phyloP scores from a whole-genome alignment of 441 rosid genomes.

The Bruguiera hainesii region DNA sequence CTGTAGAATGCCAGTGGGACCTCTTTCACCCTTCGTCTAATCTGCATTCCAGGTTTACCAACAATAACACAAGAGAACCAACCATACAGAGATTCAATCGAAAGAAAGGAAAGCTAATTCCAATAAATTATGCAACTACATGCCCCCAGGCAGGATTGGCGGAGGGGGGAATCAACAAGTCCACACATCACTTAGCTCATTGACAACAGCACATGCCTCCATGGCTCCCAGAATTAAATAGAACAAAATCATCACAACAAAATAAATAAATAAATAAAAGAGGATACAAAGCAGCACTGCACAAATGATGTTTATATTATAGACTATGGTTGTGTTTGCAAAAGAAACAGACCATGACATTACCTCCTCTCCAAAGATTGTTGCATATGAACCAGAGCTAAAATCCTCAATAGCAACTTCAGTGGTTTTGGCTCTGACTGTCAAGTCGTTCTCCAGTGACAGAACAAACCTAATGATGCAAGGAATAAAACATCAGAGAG shows the following conservation, averaged over 20 bases:
- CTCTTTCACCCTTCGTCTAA: constrained; percentile 81
- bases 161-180: no score
- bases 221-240: no score
- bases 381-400: constrained; percentile 84
- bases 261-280: no score
- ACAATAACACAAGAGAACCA: background rate
- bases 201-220: no score
- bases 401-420: constrained; percentile 72
- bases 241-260: no score
- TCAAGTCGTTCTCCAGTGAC: constrained; percentile 83
- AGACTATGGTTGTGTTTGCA: background rate
- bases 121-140: no score
- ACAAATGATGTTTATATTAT: background rate
- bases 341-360: constrained; percentile 5
- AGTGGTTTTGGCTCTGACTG: constrained; percentile 70
- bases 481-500: constrained; percentile 15
- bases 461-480: constrained; percentile 55
- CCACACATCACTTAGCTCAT: no score
- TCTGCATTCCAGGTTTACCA: constrained; percentile 41
- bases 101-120: background rate
- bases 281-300: background rate
- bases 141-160: no score
- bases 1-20: constrained; percentile 83
- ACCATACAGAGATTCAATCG: background rate
- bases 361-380: constrained; percentile 96